These are phyloP conservation scores for Nelumbo lutea DNA, from an alignment of 164 flowering plant species.

Conservation along the genomic window DNA sequence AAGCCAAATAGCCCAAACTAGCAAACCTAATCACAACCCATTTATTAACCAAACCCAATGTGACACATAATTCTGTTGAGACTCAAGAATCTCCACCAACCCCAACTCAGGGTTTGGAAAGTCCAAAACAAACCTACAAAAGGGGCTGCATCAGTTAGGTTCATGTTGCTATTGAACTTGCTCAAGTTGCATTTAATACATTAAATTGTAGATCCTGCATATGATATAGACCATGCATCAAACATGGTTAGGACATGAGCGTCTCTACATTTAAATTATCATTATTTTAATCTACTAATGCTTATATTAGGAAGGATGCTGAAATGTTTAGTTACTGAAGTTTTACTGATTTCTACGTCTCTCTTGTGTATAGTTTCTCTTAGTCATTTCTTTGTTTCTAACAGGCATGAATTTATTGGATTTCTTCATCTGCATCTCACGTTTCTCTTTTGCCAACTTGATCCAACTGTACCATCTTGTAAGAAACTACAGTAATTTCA, in stretches of 20 bases:
- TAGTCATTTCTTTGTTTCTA: slow-evolving; percentile 11
- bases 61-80: too few relatives aligned
- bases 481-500: slow-evolving; percentile 11
- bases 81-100: too few relatives aligned
- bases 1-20: too few relatives aligned
- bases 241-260: background rate
- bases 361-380: too few relatives aligned
- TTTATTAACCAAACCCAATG: too few relatives aligned
- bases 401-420: slow-evolving; percentile 87
- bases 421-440: slow-evolving; percentile 58
- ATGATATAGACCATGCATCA: too few relatives aligned
- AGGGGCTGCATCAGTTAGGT: background rate
- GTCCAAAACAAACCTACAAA: background rate
- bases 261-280: background rate
- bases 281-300: background rate
- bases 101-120: too few relatives aligned
- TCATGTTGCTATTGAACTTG: background rate
- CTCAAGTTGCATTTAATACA: too few relatives aligned
- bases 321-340: background rate
- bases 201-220: too few relatives aligned
- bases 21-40: too few relatives aligned
- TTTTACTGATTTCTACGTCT: background rate
- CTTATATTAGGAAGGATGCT: background rate
- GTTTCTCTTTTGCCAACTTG: slow-evolving; percentile 55
- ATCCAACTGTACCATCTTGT: slow-evolving; percentile 31